A percentile compares a stretch with the other conserved stretches of the same genome.
phyloP scores from a whole-genome alignment of 805 yeast genomes.

The Candida manassasensis region DNA sequence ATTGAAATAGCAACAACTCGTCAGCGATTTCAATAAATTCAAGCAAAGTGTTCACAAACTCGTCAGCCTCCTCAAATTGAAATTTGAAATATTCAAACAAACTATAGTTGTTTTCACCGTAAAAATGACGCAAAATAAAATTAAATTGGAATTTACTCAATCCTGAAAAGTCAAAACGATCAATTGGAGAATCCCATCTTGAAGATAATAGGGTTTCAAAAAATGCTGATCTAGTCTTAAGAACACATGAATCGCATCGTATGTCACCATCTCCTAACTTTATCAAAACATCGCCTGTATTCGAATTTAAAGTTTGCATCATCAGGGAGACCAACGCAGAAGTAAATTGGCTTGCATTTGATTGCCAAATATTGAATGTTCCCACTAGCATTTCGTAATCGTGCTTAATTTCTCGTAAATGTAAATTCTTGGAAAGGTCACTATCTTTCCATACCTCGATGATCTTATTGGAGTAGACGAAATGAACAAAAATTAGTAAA shows the following conservation, averaged over 20 bases:
- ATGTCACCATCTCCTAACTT: constrained; percentile 44
- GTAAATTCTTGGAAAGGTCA: neutral
- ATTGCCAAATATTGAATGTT: neutral
- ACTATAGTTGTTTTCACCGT: constrained; percentile 46
- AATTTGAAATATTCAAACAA: constrained; percentile 32
- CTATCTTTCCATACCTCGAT: neutral
- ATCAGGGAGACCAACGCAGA: constrained; percentile 10
- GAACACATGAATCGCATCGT: constrained; percentile 45
- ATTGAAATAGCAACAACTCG: constrained; percentile 53
- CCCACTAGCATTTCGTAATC: neutral
- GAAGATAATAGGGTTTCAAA: constrained; percentile 55
- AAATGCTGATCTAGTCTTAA: constrained; percentile 55
- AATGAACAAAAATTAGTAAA: constrained; percentile 37
- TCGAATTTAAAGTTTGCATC: neutral
- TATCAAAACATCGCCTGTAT: constrained; percentile 41
- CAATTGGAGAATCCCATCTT: constrained; percentile 44
- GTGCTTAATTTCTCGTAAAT: neutral
- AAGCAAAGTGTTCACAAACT: constrained; percentile 50
- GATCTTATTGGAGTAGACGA: constrained; percentile 37
- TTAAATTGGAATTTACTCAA: constrained; percentile 40
- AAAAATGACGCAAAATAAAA: constrained; percentile 49
- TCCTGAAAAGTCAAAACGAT: constrained; percentile 39
- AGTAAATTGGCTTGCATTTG: constrained; percentile 9
- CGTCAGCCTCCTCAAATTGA: constrained; percentile 20
- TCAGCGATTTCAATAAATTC: constrained; percentile 60